These are phyloP conservation scores for Phytophthora sansomeana DNA, from an alignment of 352 stramenopile genomes.

Conservation along the genomic window DNA sequence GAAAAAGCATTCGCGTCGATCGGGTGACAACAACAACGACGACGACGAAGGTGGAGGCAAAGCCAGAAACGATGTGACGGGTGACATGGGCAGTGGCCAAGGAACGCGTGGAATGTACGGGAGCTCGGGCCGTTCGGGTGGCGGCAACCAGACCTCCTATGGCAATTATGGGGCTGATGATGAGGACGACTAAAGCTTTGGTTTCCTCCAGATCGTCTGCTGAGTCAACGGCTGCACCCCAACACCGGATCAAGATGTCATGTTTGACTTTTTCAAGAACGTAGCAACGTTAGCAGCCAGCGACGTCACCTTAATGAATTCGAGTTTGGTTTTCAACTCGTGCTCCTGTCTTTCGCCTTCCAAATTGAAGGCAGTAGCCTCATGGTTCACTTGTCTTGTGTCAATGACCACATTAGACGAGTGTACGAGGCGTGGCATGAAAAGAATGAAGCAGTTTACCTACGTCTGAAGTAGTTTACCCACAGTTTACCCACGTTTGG, in stretches of 20 bases:
- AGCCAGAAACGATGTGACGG: slow-evolving; percentile 10
- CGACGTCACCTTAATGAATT: not conserved
- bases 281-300: not conserved
- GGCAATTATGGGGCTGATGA: slow-evolving; percentile 15
- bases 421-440: not conserved
- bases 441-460: slow-evolving; percentile 8
- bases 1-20: slow-evolving; percentile 12
- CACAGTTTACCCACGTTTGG: not conserved
- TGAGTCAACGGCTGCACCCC: not conserved
- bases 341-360: too few species aligned
- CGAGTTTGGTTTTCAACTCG: not conserved
- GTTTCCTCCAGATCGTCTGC: not conserved
- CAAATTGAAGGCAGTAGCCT: too few species aligned
- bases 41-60: slow-evolving; percentile 6
- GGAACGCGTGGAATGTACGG: slow-evolving; percentile 12
- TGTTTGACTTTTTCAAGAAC: not conserved
- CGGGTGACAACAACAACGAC: slow-evolving; percentile 9
- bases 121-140: slow-evolving; percentile 8
- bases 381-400: too few species aligned
- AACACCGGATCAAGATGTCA: not conserved
- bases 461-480: too few species aligned
- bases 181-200: slow-evolving; percentile 21
- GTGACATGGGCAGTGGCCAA: slow-evolving; percentile 7
- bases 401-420: not conserved
- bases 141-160: slow-evolving; percentile 13